Conservation (phyloP, 495 filamentous ascomycete species). For the Neurospora tetraspora region DNA sequence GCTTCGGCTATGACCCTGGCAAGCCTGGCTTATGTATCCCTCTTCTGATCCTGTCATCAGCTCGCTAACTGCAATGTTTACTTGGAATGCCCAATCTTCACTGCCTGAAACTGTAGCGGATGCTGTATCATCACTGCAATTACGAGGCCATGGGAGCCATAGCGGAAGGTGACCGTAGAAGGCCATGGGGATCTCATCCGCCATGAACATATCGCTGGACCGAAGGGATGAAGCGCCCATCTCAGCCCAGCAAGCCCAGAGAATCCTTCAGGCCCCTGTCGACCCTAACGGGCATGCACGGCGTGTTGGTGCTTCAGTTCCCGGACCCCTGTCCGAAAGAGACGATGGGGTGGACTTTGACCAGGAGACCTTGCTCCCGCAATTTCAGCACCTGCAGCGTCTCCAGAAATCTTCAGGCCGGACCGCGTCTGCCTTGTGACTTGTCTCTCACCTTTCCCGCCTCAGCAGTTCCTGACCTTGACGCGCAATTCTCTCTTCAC, state of each 20-base stretch:
- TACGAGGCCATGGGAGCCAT: not conserved
- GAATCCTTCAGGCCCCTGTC: conserved; percentile 1
- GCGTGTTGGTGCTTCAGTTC: not conserved
- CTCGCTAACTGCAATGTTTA: not conserved
- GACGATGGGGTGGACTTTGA: not conserved
- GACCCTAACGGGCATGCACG: not conserved
- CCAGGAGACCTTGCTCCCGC: conserved; percentile 5
- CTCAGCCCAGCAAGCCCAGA: conserved; percentile 5
- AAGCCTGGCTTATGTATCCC: not conserved
- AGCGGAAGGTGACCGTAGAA: not conserved
- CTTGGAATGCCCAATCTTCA: not conserved
- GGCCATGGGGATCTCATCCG: not conserved
- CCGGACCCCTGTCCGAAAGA: not conserved
- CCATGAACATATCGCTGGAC: not conserved
- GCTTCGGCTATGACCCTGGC: not conserved
- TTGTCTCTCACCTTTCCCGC: conserved; percentile 1
- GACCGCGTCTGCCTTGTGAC: not conserved
- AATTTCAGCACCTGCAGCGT: conserved; percentile 5
- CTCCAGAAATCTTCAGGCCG: conserved; percentile 6
- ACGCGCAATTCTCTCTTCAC: conserved; percentile 13
- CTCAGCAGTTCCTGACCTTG: conserved; percentile 13
- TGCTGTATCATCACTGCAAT: not conserved
- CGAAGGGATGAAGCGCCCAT: conserved; percentile 2
- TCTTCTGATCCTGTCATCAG: not conserved
- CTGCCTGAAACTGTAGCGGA: not conserved